Conservation (phyloP, 768 basidiomycete species). For the Lactifluus pinguis region DNA sequence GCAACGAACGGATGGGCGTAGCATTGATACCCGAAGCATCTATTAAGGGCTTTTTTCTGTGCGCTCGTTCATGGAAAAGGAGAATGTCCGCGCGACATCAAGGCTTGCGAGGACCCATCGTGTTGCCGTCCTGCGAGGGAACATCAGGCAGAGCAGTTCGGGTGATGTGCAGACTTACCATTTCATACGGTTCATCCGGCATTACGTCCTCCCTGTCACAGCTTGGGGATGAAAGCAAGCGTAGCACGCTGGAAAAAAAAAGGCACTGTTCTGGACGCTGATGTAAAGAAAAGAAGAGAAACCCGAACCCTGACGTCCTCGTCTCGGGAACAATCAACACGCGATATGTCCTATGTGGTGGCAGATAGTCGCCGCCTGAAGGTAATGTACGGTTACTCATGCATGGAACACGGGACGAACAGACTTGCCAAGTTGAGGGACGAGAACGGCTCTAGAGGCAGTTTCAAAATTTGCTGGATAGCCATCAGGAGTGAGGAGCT, state of each 20-base stretch:
- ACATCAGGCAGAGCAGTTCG: background rate
- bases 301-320: conserved; percentile 34
- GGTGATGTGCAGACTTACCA: conserved; percentile 19
- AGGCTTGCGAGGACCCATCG: background rate
- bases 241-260: conserved; percentile 29
- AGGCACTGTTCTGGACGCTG: background rate
- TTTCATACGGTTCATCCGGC: conserved; percentile 25
- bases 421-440: conserved; percentile 51
- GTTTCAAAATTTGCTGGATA: conserved; percentile 57
- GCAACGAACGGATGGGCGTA: background rate
- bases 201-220: conserved; percentile 16
- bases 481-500: conserved; percentile 56
- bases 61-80: background rate
- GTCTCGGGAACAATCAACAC: conserved; percentile 34
- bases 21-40: background rate
- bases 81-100: background rate
- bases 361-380: conserved; percentile 33
- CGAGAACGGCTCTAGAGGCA: conserved; percentile 52
- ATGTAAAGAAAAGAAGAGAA: conserved; percentile 5
- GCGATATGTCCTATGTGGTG: conserved; percentile 36
- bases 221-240: conserved; percentile 32
- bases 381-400: background rate
- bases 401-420: background rate
- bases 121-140: conserved; percentile 7
- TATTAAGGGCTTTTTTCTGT: background rate